A percentile compares a stretch with the other conserved stretches of the same genome.
Conservation (phyloP, 331 rosid species). For the Malus hybrid region DNA sequence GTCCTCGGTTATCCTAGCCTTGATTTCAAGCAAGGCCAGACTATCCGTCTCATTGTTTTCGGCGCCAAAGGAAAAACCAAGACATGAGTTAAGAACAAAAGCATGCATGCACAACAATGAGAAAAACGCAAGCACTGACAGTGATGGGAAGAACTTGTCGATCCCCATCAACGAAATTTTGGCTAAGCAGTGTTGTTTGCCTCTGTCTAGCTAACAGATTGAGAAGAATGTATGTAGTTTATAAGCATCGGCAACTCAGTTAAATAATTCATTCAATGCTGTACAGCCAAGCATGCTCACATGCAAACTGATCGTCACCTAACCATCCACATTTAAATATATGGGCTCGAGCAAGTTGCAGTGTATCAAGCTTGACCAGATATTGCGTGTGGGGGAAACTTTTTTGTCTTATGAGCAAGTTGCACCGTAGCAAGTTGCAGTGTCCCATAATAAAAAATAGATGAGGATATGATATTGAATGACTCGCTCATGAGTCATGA, state of each 20-base stretch:
- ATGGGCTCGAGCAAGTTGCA: neutral
- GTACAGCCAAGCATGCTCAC: neutral
- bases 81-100: neutral
- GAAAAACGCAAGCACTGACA: neutral
- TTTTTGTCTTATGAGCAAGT: too few relatives aligned
- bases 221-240: neutral
- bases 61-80: neutral
- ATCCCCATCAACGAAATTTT: neutral
- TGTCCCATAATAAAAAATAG: too few relatives aligned
- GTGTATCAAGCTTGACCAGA: too few relatives aligned
- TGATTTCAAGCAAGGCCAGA: neutral
- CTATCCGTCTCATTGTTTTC: neutral
- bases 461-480: too few relatives aligned
- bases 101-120: neutral
- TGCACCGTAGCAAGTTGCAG: too few relatives aligned
- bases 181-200: neutral
- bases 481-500: too few relatives aligned
- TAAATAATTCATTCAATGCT: neutral
- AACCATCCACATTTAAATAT: neutral
- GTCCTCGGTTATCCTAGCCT: neutral
- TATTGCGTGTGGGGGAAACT: too few relatives aligned
- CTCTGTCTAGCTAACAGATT: neutral
- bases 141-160: neutral
- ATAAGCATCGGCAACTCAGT: neutral
- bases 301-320: neutral